Conservation (phyloP, 768 basidiomycete species). For the Amanita fuliginea region DNA sequence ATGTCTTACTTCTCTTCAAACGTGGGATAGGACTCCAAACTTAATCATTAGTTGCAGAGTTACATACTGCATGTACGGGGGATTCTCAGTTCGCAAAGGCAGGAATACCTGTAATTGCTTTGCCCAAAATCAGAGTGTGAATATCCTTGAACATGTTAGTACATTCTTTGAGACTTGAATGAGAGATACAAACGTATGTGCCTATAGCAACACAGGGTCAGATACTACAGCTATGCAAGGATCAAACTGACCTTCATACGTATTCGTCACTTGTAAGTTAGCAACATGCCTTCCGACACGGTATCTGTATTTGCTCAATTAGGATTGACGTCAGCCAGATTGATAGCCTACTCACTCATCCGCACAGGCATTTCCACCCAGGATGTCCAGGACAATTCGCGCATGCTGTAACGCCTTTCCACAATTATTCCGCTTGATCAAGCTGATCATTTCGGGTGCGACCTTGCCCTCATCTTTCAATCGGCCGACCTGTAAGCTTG, state of each 20-base stretch:
- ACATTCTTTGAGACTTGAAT: not conserved
- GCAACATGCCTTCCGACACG: constrained; percentile 92
- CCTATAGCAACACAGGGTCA: constrained; percentile 21
- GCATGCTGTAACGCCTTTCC: constrained; percentile 85
- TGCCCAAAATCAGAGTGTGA: constrained; percentile 87
- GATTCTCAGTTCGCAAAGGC: constrained; percentile 65
- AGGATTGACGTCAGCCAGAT: not conserved
- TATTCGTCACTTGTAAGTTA: constrained; percentile 93
- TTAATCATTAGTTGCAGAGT: constrained; percentile 3
- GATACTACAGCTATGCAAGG: not conserved
- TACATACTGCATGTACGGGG: constrained; percentile 1
- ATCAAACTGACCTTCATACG: constrained; percentile 66
- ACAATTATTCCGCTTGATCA: constrained; percentile 94
- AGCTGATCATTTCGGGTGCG: constrained; percentile 88
- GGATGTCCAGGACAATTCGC: constrained; percentile 72
- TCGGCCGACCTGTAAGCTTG: constrained; percentile 72
- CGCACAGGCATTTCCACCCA: constrained; percentile 88
- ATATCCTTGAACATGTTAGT: constrained; percentile 48
- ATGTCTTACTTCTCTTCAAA: constrained; percentile 29
- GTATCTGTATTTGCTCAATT: constrained; percentile 40
- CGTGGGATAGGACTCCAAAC: constrained; percentile 36
- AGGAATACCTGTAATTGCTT: constrained; percentile 80
- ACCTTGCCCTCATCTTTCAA: constrained; percentile 69
- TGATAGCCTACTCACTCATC: constrained; percentile 61
- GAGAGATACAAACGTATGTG: constrained; percentile 38